Base-by-base conservation (phyloP, 345 rosid species). In the Aquilaria sinensis region DNA sequence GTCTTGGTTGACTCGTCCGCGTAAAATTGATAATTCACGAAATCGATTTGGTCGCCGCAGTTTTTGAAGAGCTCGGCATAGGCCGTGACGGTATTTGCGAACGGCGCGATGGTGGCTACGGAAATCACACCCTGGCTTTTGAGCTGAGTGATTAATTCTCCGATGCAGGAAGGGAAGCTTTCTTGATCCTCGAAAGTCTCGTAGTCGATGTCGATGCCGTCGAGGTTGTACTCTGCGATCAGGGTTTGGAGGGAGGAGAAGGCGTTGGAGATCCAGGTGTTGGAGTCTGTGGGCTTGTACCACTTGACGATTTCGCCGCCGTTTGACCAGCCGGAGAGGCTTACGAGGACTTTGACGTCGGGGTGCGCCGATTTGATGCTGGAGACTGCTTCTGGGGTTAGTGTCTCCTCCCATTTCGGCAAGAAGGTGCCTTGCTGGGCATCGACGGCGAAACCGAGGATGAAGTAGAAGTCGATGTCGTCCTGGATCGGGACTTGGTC, bases 291-390 rank as follows among this genome's bases (percentile, higher is more conserved):
- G 0, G 88, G 87, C 56, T 69, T 60, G 62, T 76, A 78, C 85
- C 84, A 85, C 4, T 65, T 67, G 2, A 82, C 75, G 63, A 70
- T 72, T 64, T 64, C 71, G 16, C 47, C 30, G 4, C 80, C 82
- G 2, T 75, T 16, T 58, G 85, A 78, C 91, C 88, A 80, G 1
- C 91, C 85, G 2, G 81, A 77, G 31, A 85, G 84, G 48, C 84
- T 78, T 0, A 79, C 80, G 12, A 82, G 31, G 67, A 51, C 80
- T 72, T 78, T 77, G 9, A 80, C 77, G 14, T 77, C 78, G 9
- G 79, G 77, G 66, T 82, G 75, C 3, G 0, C 29, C 15, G 60
- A 23, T 54, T 82, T 80, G 63, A 82, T 37, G 61, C 67, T 48
- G 9, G 72, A 60, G 1, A 75, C 75, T 1, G 81, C 46, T 2